Percentiles rank a stretch among this genome's conserved stretches.
phyloP scores from a whole-genome alignment of 495 filamentous ascomycete genomes.

The Trichoderma gamsii region DNA sequence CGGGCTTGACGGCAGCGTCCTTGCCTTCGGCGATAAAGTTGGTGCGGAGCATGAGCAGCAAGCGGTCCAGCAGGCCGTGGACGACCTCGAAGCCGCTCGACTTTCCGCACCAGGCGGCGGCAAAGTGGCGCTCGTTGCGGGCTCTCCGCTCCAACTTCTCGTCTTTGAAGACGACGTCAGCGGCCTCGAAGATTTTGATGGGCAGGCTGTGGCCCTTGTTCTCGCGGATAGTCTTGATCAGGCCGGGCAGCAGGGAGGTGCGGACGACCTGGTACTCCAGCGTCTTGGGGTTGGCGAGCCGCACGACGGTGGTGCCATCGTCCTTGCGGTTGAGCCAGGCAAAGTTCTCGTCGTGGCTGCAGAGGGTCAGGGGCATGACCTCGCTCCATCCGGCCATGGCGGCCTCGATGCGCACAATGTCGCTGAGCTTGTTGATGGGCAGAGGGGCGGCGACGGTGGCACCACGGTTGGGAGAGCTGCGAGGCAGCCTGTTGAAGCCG shows the following conservation, averaged over 20 bases:
- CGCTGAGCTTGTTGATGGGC: constrained; percentile 85
- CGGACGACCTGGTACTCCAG: constrained; percentile 94
- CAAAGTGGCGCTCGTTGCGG: constrained; percentile 89
- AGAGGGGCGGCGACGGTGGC: constrained; percentile 83
- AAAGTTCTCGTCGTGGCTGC: constrained; percentile 98
- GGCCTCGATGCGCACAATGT: constrained; percentile 84
- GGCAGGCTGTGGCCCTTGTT: constrained; percentile 87
- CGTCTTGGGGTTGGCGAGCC: constrained; percentile 92
- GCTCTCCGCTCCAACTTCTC: constrained; percentile 67
- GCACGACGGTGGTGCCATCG: constrained; percentile 78
- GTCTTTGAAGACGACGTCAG: constrained; percentile 90
- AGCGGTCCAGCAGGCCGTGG: constrained; percentile 84
- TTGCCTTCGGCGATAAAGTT: constrained; percentile 71
- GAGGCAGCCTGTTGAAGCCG: constrained; percentile 90
- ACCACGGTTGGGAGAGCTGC: constrained; percentile 72
- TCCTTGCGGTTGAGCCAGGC: constrained; percentile 89
- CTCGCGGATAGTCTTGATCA: constrained; percentile 92
- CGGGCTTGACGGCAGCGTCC: constrained; percentile 45
- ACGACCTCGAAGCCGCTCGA: constrained; percentile 94
- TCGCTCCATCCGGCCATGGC: constrained; percentile 96
- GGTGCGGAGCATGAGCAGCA: constrained; percentile 86
- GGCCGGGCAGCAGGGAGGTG: constrained; percentile 78
- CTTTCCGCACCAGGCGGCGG: constrained; percentile 92
- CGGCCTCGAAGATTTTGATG: constrained; percentile 88
- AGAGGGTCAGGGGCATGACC: constrained; percentile 93